These are phyloP conservation scores for Craterostigma plantagineum DNA, from an alignment of 257 asterid species.

Conservation along the genomic window DNA sequence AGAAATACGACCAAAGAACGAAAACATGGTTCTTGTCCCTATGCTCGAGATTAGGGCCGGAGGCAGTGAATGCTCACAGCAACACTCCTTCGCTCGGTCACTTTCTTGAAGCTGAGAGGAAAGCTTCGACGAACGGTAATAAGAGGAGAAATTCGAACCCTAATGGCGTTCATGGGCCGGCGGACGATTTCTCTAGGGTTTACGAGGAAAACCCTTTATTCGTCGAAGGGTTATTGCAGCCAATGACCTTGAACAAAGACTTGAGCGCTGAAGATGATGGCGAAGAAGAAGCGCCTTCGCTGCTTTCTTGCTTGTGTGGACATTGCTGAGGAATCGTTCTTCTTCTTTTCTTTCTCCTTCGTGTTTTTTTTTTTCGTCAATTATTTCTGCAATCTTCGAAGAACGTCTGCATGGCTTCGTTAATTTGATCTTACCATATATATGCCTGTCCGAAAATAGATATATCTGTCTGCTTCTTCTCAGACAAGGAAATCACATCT, in stretches of 20 bases:
- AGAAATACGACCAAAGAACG: slow-evolving; percentile 25
- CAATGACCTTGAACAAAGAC: slow-evolving; percentile 17
- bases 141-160: slow-evolving; percentile 14
- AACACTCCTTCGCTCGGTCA: slow-evolving; percentile 40
- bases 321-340: slow-evolving; percentile 22
- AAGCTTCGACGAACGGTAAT: slow-evolving; percentile 14
- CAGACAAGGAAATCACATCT: too few species aligned
- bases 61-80: slow-evolving; percentile 28
- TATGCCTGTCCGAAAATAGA: too few species aligned
- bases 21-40: slow-evolving; percentile 41
- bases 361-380: slow-evolving; percentile 4
- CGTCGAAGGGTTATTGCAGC: slow-evolving; percentile 16
- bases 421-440: too few species aligned
- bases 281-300: slow-evolving; percentile 25
- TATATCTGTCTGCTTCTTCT: too few species aligned
- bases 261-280: slow-evolving; percentile 16
- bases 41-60: slow-evolving; percentile 47
- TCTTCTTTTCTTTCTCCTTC: too few species aligned
- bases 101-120: slow-evolving; percentile 55
- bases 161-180: slow-evolving; percentile 14
- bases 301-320: slow-evolving; percentile 48
- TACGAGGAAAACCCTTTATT: slow-evolving; percentile 22
- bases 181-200: slow-evolving; percentile 25
- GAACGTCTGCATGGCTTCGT: too few species aligned
- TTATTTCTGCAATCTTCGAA: too few species aligned